A percentile compares a stretch with the other conserved stretches of the same genome.
These are phyloP conservation scores for Mortierella antarctica DNA, from an alignment of 192 early-diverging fungal genomes.

Conservation along the genomic window DNA sequence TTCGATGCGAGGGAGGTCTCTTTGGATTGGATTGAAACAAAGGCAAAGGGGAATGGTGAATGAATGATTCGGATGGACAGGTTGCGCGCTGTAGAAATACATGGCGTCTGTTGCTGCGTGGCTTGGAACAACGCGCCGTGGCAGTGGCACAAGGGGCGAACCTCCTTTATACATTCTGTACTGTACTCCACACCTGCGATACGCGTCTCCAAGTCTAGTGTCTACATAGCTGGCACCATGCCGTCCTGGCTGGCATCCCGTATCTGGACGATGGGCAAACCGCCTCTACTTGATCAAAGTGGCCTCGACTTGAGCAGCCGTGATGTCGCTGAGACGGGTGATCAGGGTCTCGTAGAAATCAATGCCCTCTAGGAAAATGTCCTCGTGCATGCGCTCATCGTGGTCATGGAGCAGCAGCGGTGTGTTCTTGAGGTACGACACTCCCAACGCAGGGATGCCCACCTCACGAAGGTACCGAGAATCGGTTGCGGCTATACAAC, in stretches of 20 bases:
- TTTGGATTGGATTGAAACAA: no score
- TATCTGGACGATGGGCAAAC: background rate
- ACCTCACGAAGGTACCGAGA: constrained; percentile 80
- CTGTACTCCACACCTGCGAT: no score
- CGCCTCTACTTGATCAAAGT: constrained; percentile 34
- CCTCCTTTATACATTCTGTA: no score
- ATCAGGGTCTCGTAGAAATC: constrained; percentile 79
- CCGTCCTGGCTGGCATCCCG: background rate
- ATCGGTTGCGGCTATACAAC: constrained; percentile 74
- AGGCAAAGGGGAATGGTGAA: no score
- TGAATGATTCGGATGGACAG: no score
- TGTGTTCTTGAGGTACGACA: constrained; percentile 83
- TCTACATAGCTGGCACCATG: background rate
- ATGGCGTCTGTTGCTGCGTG: no score
- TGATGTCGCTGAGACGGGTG: constrained; percentile 61
- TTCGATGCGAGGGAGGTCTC: no score
- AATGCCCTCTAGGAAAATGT: constrained; percentile 77
- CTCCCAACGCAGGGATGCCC: constrained; percentile 84
- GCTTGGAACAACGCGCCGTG: no score
- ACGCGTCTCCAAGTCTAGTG: no score
- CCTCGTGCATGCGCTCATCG: constrained; percentile 85
- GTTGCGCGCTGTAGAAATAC: no score
- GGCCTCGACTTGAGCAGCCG: constrained; percentile 39
- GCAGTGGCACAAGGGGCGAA: no score
- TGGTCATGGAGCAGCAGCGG: constrained; percentile 89